Evolutionary conservation across 805 yeast genomes (phyloP).

Genomic region (Nakazawaea ernobii): DNA sequence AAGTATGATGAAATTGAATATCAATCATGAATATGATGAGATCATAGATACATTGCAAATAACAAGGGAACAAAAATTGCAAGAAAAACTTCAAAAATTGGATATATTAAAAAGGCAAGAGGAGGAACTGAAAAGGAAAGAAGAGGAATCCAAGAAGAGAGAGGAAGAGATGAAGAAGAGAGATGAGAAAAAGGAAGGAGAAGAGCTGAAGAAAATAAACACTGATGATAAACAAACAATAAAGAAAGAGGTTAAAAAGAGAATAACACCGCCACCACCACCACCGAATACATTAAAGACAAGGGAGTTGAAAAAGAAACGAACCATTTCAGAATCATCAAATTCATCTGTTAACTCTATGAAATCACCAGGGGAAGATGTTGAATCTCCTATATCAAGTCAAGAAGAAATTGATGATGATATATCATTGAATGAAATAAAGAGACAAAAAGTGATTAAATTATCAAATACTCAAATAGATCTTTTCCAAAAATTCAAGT

Average conservation of each 20-base stretch:
- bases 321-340: conserved; percentile 9
- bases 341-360: conserved; percentile 6
- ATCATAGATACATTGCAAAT: background rate
- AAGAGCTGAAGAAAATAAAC: background rate
- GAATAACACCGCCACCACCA: background rate
- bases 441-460: background rate
- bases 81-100: background rate
- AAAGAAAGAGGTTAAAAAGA: background rate
- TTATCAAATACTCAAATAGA: background rate
- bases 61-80: background rate
- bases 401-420: conserved; percentile 10
- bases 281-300: background rate
- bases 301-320: conserved; percentile 2
- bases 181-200: background rate
- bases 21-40: background rate
- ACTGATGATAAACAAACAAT: background rate
- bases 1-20: too few species aligned
- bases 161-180: background rate
- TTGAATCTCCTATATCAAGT: conserved; percentile 6
- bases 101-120: background rate
- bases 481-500: background rate
- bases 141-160: background rate
- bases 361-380: background rate
- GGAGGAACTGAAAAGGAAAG: background rate
- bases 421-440: conserved; percentile 1